A percentile compares a stretch with the other conserved stretches of the same genome.
Evolutionary conservation across 495 filamentous ascomycete genomes (phyloP).

Genomic region (Astrocystis sublimbata): DNA sequence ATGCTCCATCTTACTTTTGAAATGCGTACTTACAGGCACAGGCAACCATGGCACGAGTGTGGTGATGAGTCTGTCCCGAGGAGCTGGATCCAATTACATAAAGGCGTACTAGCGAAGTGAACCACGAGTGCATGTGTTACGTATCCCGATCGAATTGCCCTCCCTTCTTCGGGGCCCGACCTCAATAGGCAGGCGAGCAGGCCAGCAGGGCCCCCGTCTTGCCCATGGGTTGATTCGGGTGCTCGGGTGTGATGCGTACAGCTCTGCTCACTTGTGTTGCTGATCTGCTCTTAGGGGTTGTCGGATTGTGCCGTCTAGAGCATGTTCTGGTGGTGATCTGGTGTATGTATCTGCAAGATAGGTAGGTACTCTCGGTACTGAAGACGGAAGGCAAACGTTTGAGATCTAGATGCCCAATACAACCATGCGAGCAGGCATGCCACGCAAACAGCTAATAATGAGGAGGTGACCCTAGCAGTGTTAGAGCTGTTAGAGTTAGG

Average conservation of each 20-base stretch:
- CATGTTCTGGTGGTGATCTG: neutral
- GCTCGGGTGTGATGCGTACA: too few relatives aligned
- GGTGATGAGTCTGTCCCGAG: neutral
- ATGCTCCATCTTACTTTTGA: neutral
- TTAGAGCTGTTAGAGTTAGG: neutral
- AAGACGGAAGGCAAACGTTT: too few relatives aligned
- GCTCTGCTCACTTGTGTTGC: slow-evolving; percentile 11
- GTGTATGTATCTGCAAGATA: neutral
- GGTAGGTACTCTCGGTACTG: too few relatives aligned
- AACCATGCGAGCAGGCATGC: too few relatives aligned
- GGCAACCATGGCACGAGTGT: neutral
- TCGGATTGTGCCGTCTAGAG: neutral
- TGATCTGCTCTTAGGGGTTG: neutral
- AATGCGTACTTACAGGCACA: neutral
- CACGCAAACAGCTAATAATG: too few relatives aligned
- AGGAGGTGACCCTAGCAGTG: neutral
- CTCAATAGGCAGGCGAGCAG: neutral
- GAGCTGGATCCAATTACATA: neutral
- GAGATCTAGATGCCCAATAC: neutral
- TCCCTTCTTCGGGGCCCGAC: neutral
- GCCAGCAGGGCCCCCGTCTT: too few relatives aligned
- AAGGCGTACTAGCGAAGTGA: neutral
- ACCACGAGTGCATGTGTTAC: too few relatives aligned
- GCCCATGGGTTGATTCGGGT: too few relatives aligned
- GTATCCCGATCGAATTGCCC: neutral